Evolutionary conservation across 768 basidiomycete genomes (phyloP).

Genomic region (Amanita thiersii): DNA sequence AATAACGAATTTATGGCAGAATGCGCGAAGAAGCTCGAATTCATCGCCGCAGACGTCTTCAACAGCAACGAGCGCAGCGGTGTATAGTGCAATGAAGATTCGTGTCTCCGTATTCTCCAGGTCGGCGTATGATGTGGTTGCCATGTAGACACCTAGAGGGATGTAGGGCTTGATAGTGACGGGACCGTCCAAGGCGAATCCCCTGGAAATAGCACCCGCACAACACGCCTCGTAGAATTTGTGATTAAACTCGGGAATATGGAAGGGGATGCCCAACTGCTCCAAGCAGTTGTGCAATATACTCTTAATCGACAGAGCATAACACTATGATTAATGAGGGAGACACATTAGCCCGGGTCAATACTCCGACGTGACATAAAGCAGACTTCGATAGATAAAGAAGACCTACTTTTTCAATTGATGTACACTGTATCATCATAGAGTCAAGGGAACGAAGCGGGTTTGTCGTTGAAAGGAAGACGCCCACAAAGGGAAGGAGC

Average conservation of each 20-base stretch:
- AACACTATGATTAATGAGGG: too few relatives aligned
- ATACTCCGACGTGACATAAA: too few relatives aligned
- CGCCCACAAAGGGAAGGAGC: too few relatives aligned
- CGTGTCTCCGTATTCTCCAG: conserved; percentile 19
- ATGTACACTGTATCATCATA: too few relatives aligned
- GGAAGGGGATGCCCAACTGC: conserved; percentile 2
- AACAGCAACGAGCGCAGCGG: conserved; percentile 25
- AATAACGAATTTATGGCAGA: conserved; percentile 23
- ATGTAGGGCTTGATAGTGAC: conserved; percentile 20
- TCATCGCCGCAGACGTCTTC: conserved; percentile 26
- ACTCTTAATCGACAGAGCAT: background rate
- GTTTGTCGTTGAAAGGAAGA: too few relatives aligned
- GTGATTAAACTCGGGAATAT: conserved; percentile 1
- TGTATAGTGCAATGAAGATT: conserved; percentile 30
- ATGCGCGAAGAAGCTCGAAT: conserved; percentile 19
- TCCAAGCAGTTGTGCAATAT: background rate
- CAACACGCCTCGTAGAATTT: conserved; percentile 14
- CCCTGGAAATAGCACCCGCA: conserved; percentile 14
- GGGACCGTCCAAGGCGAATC: conserved; percentile 17
- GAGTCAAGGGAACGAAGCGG: too few relatives aligned
- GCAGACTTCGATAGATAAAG: too few relatives aligned
- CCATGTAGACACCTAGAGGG: conserved; percentile 21
- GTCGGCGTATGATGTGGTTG: conserved; percentile 20
- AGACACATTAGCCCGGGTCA: too few relatives aligned
- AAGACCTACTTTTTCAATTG: too few relatives aligned